Percentiles rank a stretch among this genome's conserved stretches.
These are phyloP conservation scores for Nidula niveotomentosa DNA, from an alignment of 1,284 basidiomycete genomes.

Conservation along the genomic window DNA sequence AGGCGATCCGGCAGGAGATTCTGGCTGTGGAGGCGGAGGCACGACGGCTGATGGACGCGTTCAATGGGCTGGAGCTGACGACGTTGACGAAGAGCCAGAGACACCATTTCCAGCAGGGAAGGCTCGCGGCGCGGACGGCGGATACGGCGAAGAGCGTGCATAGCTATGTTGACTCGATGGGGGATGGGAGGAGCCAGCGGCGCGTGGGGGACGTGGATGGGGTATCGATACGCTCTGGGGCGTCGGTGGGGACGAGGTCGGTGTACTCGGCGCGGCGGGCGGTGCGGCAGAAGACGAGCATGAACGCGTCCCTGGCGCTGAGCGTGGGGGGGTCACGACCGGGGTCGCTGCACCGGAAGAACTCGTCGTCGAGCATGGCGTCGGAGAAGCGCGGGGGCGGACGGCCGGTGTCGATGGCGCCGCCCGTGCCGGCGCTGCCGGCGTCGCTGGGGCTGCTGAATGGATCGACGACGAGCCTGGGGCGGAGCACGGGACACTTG, in stretches of 20 bases:
- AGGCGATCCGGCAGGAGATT: slow-evolving; percentile 66
- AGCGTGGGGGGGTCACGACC: slow-evolving; percentile 19
- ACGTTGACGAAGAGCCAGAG: slow-evolving; percentile 55
- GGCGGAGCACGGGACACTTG: slow-evolving; percentile 42
- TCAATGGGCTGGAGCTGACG: slow-evolving; percentile 72
- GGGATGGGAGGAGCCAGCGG: slow-evolving; percentile 27
- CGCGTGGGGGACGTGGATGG: slow-evolving; percentile 40
- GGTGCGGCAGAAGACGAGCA: slow-evolving; percentile 23
- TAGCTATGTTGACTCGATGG: background rate
- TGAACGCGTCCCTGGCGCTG: slow-evolving; percentile 19
- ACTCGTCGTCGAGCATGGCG: slow-evolving; percentile 34
- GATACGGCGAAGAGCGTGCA: slow-evolving; percentile 17
- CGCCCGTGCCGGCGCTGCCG: slow-evolving; percentile 35
- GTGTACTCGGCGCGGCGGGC: slow-evolving; percentile 28
- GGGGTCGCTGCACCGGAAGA: slow-evolving; percentile 34
- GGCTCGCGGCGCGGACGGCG: slow-evolving; percentile 17
- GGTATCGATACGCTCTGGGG: slow-evolving; percentile 48
- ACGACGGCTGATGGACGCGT: slow-evolving; percentile 67
- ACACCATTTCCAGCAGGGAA: slow-evolving; percentile 22
- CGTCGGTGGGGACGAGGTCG: slow-evolving; percentile 45
- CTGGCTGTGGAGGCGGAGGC: slow-evolving; percentile 66
- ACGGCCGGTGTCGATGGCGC: slow-evolving; percentile 14
- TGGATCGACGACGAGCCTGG: slow-evolving; percentile 35
- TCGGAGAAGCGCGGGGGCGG: slow-evolving; percentile 25
- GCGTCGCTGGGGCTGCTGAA: slow-evolving; percentile 25